Conservation (phyloP, 129 eudicot species). For the Lonicera japonica region DNA sequence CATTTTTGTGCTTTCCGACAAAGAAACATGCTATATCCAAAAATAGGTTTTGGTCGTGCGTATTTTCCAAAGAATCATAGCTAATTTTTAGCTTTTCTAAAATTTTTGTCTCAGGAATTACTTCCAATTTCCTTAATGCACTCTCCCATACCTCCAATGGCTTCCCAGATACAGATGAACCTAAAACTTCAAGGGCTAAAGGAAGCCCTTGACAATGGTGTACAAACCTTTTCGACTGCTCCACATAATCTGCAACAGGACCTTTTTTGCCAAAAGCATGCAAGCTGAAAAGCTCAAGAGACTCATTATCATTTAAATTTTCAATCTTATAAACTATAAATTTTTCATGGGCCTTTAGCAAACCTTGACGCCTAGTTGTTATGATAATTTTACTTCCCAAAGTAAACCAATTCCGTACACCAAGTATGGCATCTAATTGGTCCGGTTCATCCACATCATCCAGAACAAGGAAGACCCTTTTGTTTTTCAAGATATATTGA, state of each 20-base stretch:
- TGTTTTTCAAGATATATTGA: neutral
- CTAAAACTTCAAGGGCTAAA: conserved; percentile 7
- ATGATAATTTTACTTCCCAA: conserved; percentile 12
- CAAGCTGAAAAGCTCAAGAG: conserved; percentile 8
- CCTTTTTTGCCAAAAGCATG: neutral
- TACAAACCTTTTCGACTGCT: neutral
- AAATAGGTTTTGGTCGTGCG: neutral
- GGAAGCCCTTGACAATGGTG: neutral
- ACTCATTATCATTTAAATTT: neutral
- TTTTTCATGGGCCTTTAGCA: neutral
- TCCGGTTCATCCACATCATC: conserved; percentile 9
- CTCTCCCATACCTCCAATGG: neutral
- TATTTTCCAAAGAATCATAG: neutral
- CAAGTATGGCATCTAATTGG: neutral
- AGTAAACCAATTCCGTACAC: neutral
- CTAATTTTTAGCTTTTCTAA: neutral
- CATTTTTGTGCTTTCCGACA: neutral
- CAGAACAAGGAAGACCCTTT: conserved; percentile 8
- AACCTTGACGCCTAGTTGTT: neutral
- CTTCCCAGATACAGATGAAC: neutral
- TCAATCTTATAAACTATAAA: neutral
- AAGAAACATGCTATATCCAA: conserved; percentile 3
- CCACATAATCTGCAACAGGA: neutral
- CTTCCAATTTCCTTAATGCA: neutral
- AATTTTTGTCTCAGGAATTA: neutral